Evolutionary conservation across 1,139 yeast species (phyloP).

Genomic region (Yamadazyma epiphylla): DNA sequence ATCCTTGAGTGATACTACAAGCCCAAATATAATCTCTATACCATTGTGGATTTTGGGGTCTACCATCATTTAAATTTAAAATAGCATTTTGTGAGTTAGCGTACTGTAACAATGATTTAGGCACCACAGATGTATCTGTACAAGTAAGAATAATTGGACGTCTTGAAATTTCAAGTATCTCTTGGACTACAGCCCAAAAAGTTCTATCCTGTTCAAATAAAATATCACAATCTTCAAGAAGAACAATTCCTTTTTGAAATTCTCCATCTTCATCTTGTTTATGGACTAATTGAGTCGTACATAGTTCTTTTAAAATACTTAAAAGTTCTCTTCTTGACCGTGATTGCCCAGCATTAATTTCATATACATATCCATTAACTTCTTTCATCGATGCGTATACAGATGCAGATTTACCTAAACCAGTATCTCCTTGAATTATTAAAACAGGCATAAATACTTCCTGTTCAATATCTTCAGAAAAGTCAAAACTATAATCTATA

Average conservation of each 20-base stretch:
- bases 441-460: slow-evolving; percentile 56
- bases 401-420: slow-evolving; percentile 77
- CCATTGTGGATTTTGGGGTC: slow-evolving; percentile 13
- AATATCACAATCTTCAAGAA: slow-evolving; percentile 85
- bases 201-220: slow-evolving; percentile 74
- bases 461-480: slow-evolving; percentile 21
- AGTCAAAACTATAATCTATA: slow-evolving; percentile 26
- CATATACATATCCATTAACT: slow-evolving; percentile 72
- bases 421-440: slow-evolving; percentile 67
- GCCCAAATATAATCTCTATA: slow-evolving; percentile 35
- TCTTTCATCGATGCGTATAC: slow-evolving; percentile 67
- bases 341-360: slow-evolving; percentile 69
- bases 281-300: slow-evolving; percentile 82
- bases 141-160: slow-evolving; percentile 83
- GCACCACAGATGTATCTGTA: slow-evolving; percentile 51
- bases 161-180: slow-evolving; percentile 60
- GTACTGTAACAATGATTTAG: slow-evolving; percentile 45
- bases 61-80: slow-evolving; percentile 21
- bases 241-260: slow-evolving; percentile 62
- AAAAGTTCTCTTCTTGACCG: slow-evolving; percentile 71
- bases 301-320: slow-evolving; percentile 67
- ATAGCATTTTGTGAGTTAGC: slow-evolving; percentile 41
- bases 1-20: slow-evolving; percentile 36
- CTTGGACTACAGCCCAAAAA: slow-evolving; percentile 75
- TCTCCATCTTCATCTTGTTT: slow-evolving; percentile 28